Conservation (phyloP, 768 basidiomycete species). For the Psilocybe sp. region DNA sequence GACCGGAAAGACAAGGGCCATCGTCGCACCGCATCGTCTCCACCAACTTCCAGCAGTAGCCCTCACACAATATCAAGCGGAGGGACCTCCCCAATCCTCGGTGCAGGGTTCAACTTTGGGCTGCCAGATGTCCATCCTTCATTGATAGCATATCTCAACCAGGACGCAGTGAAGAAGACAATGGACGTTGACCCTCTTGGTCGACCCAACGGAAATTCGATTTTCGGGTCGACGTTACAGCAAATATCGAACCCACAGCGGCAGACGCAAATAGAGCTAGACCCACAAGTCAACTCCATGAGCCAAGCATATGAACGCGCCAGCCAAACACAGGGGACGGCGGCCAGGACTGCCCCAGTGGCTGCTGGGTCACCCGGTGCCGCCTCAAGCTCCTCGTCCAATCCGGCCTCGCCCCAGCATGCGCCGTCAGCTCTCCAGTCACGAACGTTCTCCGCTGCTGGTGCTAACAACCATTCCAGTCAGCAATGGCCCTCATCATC, state of each 20-base stretch:
- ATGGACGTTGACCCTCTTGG: constrained; percentile 1
- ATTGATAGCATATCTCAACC: constrained; percentile 31
- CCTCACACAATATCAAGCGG: neutral
- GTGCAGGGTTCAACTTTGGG: constrained; percentile 5
- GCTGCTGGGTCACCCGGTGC: neutral
- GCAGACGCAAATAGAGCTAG: neutral
- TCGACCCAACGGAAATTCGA: neutral
- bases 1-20: constrained; percentile 23
- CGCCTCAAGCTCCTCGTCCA: neutral
- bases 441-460: too few species aligned
- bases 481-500: too few species aligned
- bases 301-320: too few species aligned
- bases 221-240: neutral
- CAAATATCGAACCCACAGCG: constrained; percentile 1
- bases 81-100: too few species aligned
- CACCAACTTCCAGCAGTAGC: constrained; percentile 2
- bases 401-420: too few species aligned
- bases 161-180: constrained; percentile 21
- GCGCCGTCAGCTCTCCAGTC: too few species aligned
- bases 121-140: constrained; percentile 28
- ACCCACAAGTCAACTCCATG: neutral
- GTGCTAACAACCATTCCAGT: too few species aligned
- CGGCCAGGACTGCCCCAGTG: neutral
- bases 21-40: constrained; percentile 5
- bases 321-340: neutral